Conservation (phyloP, 2,329 filamentous ascomycete species). For the Cladophialophora chaetospira region DNA sequence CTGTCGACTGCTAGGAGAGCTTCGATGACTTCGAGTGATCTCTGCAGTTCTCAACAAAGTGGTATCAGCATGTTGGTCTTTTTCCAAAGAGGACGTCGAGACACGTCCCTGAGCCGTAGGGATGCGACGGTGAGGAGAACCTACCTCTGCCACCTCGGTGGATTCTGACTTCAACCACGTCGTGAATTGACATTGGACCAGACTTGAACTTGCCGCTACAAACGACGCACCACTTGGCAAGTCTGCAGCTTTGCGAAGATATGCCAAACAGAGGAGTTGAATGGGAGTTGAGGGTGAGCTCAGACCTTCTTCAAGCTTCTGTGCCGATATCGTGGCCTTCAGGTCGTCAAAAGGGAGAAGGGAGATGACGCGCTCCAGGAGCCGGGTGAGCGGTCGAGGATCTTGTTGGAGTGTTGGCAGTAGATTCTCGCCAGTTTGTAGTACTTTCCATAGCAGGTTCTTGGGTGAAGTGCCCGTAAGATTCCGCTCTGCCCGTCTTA, state of each 20-base stretch:
- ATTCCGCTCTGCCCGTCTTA: conserved; percentile 30
- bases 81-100: too few species aligned
- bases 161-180: conserved; percentile 61
- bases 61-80: too few species aligned
- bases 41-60: too few species aligned
- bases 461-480: conserved; percentile 29
- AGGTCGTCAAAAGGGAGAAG: conserved; percentile 55
- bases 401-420: conserved; percentile 54
- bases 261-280: conserved; percentile 57
- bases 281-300: conserved; percentile 53
- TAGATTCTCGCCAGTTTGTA: conserved; percentile 27
- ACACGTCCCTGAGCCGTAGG: too few species aligned
- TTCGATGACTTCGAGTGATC: conserved; percentile 56
- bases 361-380: conserved; percentile 53
- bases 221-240: conserved; percentile 58
- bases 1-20: conserved; percentile 56
- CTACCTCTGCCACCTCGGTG: conserved; percentile 57
- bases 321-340: conserved; percentile 49
- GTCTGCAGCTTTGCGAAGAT: conserved; percentile 58
- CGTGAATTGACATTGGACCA: conserved; percentile 57
- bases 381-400: conserved; percentile 56
- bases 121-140: too few species aligned
- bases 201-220: conserved; percentile 58
- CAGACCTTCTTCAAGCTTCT: conserved; percentile 60
- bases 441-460: conserved; percentile 26